Percentiles rank a stretch among this genome's conserved stretches.
Conservation (phyloP, 1,284 basidiomycete genomes). For the Ganoderma lingzhi region DNA sequence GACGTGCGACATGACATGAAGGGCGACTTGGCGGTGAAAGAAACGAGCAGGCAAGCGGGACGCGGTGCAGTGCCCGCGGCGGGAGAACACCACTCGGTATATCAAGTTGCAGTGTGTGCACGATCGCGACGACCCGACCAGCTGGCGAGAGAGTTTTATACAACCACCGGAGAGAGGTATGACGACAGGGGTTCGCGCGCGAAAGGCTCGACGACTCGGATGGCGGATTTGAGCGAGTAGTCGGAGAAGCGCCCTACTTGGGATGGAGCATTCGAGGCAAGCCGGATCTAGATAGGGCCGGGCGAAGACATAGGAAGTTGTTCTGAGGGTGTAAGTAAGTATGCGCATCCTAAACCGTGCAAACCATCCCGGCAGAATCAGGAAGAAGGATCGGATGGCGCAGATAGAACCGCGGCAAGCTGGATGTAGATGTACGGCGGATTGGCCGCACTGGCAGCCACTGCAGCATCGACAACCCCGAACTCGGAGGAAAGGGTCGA, state of each 20-base stretch:
- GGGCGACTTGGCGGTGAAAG: neutral
- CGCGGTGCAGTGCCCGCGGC: neutral
- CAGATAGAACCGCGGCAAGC: neutral
- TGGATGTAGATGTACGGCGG: neutral
- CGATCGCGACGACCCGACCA: neutral
- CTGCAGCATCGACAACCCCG: neutral
- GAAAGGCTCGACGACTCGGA: neutral
- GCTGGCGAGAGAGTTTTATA: neutral
- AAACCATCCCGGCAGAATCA: neutral
- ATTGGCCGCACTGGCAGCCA: neutral
- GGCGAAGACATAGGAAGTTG: neutral
- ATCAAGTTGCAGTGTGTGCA: neutral
- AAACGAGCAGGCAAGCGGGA: neutral
- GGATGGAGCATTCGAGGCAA: neutral
- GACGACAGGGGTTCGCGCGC: neutral
- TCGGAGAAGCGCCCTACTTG: neutral
- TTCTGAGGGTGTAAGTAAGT: neutral
- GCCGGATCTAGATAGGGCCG: neutral
- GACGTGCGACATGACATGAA: neutral
- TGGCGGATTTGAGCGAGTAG: neutral
- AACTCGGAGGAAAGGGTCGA: slow-evolving; percentile 1
- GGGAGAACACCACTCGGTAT: neutral
- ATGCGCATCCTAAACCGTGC: neutral
- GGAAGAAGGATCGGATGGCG: neutral
- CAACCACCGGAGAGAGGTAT: neutral